Evolutionary conservation across 1,284 basidiomycete species (phyloP), one percentile per base, ranked within the genome.

Genomic region (Xanthoconium separans): DNA sequence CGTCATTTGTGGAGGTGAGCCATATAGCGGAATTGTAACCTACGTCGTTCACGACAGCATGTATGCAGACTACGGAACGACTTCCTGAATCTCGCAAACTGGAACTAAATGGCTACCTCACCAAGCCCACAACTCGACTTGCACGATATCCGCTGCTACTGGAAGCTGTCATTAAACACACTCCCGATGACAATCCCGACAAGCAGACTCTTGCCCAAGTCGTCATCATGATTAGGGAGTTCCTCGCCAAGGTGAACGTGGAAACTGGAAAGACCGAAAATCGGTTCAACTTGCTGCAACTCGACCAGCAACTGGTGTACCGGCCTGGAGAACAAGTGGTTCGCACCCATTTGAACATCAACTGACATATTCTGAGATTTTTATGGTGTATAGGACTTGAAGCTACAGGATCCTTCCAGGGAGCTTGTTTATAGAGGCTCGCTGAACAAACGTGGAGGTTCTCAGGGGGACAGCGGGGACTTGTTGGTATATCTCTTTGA

Each of bases 81-180:
- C 79, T 92, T 47, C 95, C 95, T 0, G 94, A 97, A 69, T 98
- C 95, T 15, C 84, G 95, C 42, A 99, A 98, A 75, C 83, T 99
- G 44, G 97, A 99, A 72, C 75, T 99, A 44, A 99, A 99, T 71
- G 97, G 94, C 4, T 99, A 99, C 73, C 78, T 99, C 44, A 99
- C 95, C 13, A 99, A 98, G 71, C 97, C 97, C 2, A 99, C 97
- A 1, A 98, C 97, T 11, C 87, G 97, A 65, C 80, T 99, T 30
- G 97, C 96, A 29, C 81, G 97, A 61, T 99, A 99, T 71, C 97
- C 97, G 11, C 80, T 99, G 1, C 77, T 99, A 13, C 79, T 99
- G 30, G 94, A 93, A 65, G 95, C 94, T 13, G 92, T 98, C 24
- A 75, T 91, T 56, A 99, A 99, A 73, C 88, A 95, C 60, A 99